A percentile compares a stretch with the other conserved stretches of the same genome.
These are phyloP conservation scores for Yarrowia keelungensis DNA, from an alignment of 805 yeast genomes.

Conservation along the genomic window DNA sequence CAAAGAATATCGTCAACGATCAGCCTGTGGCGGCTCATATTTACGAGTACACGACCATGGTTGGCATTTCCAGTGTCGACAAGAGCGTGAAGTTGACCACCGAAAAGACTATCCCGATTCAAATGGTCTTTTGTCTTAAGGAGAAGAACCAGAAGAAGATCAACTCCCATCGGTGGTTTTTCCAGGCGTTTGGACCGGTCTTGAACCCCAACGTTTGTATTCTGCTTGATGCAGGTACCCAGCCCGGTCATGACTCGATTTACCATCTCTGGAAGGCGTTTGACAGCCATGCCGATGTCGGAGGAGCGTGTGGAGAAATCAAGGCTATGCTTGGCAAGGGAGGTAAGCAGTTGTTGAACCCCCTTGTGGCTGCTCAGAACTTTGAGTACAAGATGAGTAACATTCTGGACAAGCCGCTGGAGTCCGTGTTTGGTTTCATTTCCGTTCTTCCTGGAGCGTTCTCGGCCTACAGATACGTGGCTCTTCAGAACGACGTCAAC, in stretches of 20 bases:
- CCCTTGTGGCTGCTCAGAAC: constrained; percentile 94
- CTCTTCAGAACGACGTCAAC: constrained; percentile 66
- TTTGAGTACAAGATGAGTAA: constrained; percentile 97
- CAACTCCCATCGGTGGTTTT: constrained; percentile 96
- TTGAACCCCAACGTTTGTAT: constrained; percentile 83
- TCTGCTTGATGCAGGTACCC: constrained; percentile 92
- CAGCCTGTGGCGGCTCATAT: constrained; percentile 83
- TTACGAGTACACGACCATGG: constrained; percentile 91
- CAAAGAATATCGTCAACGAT: constrained; percentile 87
- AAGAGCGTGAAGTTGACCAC: constrained; percentile 72
- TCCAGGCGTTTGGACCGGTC: constrained; percentile 87
- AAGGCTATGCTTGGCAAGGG: constrained; percentile 78
- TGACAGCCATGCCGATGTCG: constrained; percentile 75
- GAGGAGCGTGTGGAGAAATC: constrained; percentile 98
- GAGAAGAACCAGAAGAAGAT: constrained; percentile 89
- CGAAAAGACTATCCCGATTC: constrained; percentile 77
- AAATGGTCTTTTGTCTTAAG: constrained; percentile 85
- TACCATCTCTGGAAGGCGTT: constrained; percentile 91
- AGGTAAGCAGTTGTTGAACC: constrained; percentile 67
- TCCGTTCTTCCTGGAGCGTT: constrained; percentile 97
- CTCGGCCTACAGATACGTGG: constrained; percentile 88
- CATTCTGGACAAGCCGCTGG: constrained; percentile 94
- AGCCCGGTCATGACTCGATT: constrained; percentile 82
- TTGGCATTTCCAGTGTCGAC: constrained; percentile 73
- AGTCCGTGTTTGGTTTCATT: constrained; percentile 91